Base-by-base conservation (phyloP, 2,329 filamentous ascomycete genomes). In the Penicillium aurantiogriseum region DNA sequence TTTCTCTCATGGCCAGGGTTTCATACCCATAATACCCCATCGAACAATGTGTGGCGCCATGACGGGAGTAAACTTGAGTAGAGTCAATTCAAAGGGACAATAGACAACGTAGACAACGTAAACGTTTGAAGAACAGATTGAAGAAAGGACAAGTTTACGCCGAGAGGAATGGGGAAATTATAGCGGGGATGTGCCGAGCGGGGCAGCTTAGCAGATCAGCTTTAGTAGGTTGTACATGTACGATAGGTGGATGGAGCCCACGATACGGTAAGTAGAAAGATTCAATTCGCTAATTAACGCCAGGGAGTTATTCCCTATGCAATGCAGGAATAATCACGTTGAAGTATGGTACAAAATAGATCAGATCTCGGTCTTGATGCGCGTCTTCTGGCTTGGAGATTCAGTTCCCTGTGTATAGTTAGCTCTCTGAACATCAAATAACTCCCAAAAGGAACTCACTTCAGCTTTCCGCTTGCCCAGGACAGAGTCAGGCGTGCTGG, bases 401-500 rank as follows among this genome's bases (percentile, higher is more conserved):
- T 76, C 73, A 35, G 58, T 66, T 7, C 71, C 69, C 69, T 75
- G 52, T 11, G 25, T 31, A 53, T 27, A 9, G 47, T 56, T 54
- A 63, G 43, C 25, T 17, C 11, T 23, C 13, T 27, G 44, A 19
- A 48, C 23, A n/a, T 44, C 15, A 19, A 36, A 43, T 29, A 38
- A 38, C 8, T 11, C 40, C 42, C 6, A 6, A 39, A 40, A 4
- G 21, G 9, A 53, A 63, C 71, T 62, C 65, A 83, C 84, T 77
- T 90, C 88, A 48, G 88, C 88, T 74, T 92, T 92, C 60, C 89
- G 80, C 76, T 92, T 92, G 49, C 88, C 88, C 63, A 90, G 71
- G 29, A 89, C 79, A 15, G 84, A 84, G 69, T 89, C 87, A 1
- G 86, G 86, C 5, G 85, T 88, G 21, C 70, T 70, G 10, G 62